Evolutionary conservation across 768 basidiomycete genomes (phyloP), one percentile per base, ranked within the genome.

Genomic region (Rhodotorula taiwanensis): DNA sequence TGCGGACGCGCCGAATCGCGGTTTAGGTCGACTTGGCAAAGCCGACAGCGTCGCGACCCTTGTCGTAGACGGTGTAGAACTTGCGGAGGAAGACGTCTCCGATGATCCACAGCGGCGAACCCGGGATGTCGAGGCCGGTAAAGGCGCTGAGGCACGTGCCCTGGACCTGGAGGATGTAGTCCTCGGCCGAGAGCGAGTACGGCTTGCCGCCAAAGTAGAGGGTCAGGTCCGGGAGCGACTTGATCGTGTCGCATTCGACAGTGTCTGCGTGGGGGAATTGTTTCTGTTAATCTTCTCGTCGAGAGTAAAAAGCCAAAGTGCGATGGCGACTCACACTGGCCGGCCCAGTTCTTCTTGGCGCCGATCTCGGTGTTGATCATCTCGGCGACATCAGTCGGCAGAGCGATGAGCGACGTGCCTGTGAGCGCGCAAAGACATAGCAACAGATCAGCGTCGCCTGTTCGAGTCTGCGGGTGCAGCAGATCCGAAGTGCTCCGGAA

Each of bases 131-230:
- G 77, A 97, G 77, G 28, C 88, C 89, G 49, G 84, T 88, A 81
- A 99, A 99, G 23, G 93, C 79, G 25, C 89, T 92, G 67, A 99
- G 88, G 76, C 95, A 99, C 21, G 89, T 89, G 30, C 89, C 90
- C 75, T 87, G 86, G 20, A 94, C 82, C 66, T 98, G 81, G 53
- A 99, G 81, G 71, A 97, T 80, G 77, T 99, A 98, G 75, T 98
- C 94, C 53, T 72, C 66, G 39, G 85, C 87, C 76, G 85, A 83
- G 72, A 99, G 78, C 3, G 28, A 41, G 57, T 56, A 70, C 3
- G 83, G 76, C 75, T 86, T 83, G 75, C 88, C 89, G 64, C 80
- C 81, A 70, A 99, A 92, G 77, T 79, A 81, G 80, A 99, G 86
- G 15, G 86, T 77, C 57, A 99, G 80, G 4, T 88, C 85, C 15